Base-by-base conservation (phyloP, 257 asterid genomes). In the Coffea canephora region DNA sequence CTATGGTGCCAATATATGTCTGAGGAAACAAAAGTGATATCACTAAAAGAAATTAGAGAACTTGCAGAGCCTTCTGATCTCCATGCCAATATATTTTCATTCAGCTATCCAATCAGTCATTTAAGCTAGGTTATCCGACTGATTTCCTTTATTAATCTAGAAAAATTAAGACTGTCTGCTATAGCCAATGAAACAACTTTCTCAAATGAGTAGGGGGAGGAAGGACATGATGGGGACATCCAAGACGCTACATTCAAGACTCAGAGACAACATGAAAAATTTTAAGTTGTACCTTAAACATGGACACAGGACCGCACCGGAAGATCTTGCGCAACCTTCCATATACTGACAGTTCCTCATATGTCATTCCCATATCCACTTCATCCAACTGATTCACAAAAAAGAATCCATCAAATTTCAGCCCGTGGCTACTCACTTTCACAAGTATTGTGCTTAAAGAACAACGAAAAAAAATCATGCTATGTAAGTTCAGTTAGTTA, bases 281-380 rank as follows among this genome's bases (percentile, higher is more conserved):
- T 54, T 16, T 59, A 59, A 72, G 65, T 80, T 88, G 31, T 80
- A 95, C 99, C 99, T 95, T 92, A 81, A 95, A 95, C 98, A 95
- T 93, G 67, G 99, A 93, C 41, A 93, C 94, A 59, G 99, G 99
- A 41, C 98, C 99, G 49, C 97, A 92, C 39, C 97, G 94, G 90
- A 91, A 95, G 72, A 93, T 95, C 85, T 95, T 93, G 14, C 99
- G 97, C 87, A 95, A 64, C 90, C 98, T 89, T 84, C 99, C 98
- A 64, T 91, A 91, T 13, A 90, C 93, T 13, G 99, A 95, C 79
- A 95, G 96, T 84, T 95, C 99, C 69, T 93, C 98, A 69, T 93
- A 92, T 57, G 98, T 90, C 97, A 95, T 93, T 76, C 97, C 99
- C 96, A 92, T 93, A 83, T 95, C 98, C 87, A 93, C 98, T 87